Conservation (phyloP, 2,329 filamentous ascomycete species). For the Endoconidiophora polonica region DNA sequence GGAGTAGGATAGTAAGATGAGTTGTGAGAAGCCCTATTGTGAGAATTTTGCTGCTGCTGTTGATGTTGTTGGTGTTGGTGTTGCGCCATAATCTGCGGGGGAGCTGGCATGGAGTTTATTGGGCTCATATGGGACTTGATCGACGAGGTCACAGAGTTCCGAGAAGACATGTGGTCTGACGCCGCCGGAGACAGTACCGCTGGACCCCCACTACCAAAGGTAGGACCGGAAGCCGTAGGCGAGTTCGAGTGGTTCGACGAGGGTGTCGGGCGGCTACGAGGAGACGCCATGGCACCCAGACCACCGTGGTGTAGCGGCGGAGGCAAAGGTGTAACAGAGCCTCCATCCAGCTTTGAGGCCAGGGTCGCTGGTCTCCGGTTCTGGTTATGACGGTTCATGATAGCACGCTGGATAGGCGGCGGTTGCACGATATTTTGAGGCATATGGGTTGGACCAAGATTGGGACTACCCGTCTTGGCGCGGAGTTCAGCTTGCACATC, state of each 20-base stretch:
- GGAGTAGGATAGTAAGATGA: constrained; percentile 62
- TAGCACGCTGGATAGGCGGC: constrained; percentile 62
- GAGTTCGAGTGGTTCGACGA: constrained; percentile 51
- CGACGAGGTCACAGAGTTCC: constrained; percentile 14
- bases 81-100: constrained; percentile 6
- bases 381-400: constrained; percentile 67
- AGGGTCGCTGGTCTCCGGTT: constrained; percentile 56
- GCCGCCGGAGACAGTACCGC: constrained; percentile 27
- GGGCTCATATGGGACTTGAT: constrained; percentile 26
- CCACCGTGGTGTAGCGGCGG: constrained; percentile 24
- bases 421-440: constrained; percentile 53
- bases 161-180: constrained; percentile 25
- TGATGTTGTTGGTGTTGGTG: constrained; percentile 2
- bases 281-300: constrained; percentile 34
- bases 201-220: constrained; percentile 21
- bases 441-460: constrained; percentile 52
- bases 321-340: constrained; percentile 30
- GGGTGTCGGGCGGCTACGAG: constrained; percentile 66
- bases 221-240: constrained; percentile 32
- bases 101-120: constrained; percentile 16
- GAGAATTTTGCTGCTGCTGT: constrained; percentile 9
- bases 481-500: constrained; percentile 93
- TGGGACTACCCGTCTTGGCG: constrained; percentile 79
- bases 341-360: constrained; percentile 50
- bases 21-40: constrained; percentile 15